Percentiles rank a stretch among this genome's conserved stretches.
phyloP scores from a whole-genome alignment of 345 rosid genomes.

The Bruguiera parviflora region DNA sequence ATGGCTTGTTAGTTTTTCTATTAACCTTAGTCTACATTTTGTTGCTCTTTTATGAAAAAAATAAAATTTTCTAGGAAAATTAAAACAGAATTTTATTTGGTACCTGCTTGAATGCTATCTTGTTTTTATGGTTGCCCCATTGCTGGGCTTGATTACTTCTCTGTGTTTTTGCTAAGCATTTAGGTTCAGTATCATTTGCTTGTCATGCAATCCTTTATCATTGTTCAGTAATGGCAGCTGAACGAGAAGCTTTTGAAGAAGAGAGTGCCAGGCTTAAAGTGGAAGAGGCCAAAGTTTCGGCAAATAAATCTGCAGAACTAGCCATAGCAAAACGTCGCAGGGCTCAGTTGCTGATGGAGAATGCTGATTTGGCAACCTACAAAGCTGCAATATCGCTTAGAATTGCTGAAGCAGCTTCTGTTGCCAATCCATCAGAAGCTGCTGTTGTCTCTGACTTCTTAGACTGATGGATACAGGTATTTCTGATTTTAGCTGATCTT shows the following conservation, averaged over 20 bases:
- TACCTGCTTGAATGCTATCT: no score
- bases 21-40: no score
- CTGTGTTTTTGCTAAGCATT: no score
- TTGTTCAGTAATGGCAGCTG: slow-evolving; percentile 40
- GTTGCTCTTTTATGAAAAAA: no score
- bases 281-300: slow-evolving; percentile 53
- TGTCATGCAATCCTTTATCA: neutral
- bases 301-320: slow-evolving; percentile 36
- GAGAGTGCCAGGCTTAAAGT: slow-evolving; percentile 34
- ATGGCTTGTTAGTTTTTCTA: no score
- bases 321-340: slow-evolving; percentile 55
- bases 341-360: slow-evolving; percentile 71
- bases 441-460: slow-evolving; percentile 28
- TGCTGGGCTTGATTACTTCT: no score
- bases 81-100: no score
- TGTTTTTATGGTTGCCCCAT: no score
- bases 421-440: slow-evolving; percentile 27
- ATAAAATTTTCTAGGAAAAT: no score
- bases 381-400: slow-evolving; percentile 62
- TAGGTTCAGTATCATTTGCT: no score
- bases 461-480: slow-evolving; percentile 24
- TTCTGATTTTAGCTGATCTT: slow-evolving; percentile 2
- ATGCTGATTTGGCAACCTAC: slow-evolving; percentile 75
- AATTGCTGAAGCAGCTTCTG: slow-evolving; percentile 63
- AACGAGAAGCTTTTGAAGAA: slow-evolving; percentile 49